Evolutionary conservation across 1,139 yeast genomes (phyloP), one percentile per base, ranked within the genome.

Genomic region (Groenewaldozyma sp.): DNA sequence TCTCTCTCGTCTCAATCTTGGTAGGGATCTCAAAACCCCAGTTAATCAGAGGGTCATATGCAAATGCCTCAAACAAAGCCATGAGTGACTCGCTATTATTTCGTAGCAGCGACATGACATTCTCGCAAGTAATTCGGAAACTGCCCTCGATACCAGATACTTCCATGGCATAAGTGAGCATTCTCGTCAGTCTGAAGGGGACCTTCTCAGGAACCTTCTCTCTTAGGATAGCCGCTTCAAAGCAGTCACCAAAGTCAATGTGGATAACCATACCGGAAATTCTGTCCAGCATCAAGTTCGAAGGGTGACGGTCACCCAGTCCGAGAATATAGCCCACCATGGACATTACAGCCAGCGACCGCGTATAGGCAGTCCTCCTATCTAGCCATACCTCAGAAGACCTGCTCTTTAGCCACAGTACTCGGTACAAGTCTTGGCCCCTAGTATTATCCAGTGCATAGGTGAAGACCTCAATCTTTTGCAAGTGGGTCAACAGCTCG

Each of bases 91-190:
- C 99, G 51, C 86, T 86, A 60, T 91, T 93, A 49, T 81, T 94
- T 47, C 99, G 71, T 45, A 93, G 67, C 3, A 93, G 93, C 47
- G 93, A 72, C 97, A 93, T 91, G 5, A 93, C 98, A 63, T 88
- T 91, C 56, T 91, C 98, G 62, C 96, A 86, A 0, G 98, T 88
- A 38, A 91, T 88, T 55, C 97, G 73, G 71, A 84, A 93, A 24
- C 95, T 83, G 1, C 99, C 99, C 62, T 93, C 98, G 45, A 93
- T 87, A 14, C 98, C 98, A 63, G 96, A 84, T 4, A 93, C 97
- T 60, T 93, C 99, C 97, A 93, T 91, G 0, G 98, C 99, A 61
- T 87, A 88, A 26, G 93, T 87, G 49, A 93, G 70, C 99, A 93
- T 93, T 60, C 98, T 72, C 0, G 99, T 93, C 46, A 93, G 71